Evolutionary conservation across 2,329 filamentous ascomycete genomes (phyloP), one percentile per base, ranked within the genome.

Genomic region (Aschersonia sp.): DNA sequence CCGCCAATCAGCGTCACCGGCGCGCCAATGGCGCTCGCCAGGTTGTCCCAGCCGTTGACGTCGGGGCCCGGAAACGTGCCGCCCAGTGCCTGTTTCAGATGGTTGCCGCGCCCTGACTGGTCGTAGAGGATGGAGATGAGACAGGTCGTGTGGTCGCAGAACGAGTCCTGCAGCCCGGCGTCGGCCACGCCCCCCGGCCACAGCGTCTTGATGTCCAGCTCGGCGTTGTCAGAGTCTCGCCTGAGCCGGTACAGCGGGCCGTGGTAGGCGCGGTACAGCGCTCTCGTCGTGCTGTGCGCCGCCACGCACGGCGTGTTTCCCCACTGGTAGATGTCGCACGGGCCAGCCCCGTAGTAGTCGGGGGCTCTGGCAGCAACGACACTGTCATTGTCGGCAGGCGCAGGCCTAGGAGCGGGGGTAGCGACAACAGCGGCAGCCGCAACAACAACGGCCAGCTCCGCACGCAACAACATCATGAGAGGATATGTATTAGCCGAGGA

Each of bases 71-170:
- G 61, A 54, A 75, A 79, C 32, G 66, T 75, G 1, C 78, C 79
- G 0, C 72, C 75, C 10, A 58, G 57, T 2, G 79, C 80, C 52
- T 77, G 77, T 0, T 72, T 79, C 4, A 83, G 74, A 54, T 83
- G 74, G 52, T 83, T 83, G 1, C 68, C 68, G 1, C 61, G 62
- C 47, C 78, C 78, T 10, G 79, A 80, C 60, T 83, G 80, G 58
- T 83, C 80, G 57, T 83, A 83, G 47, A 81, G 80, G 54, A 76
- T 68, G 1, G 71, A 72, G 57, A 83, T 82, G 30, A 80, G 63
- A 55, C 79, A 83, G 10, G 76, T 81, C 0, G 78, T 81, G 45
- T 64, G 60, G 8, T 67, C 59, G 54, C 79, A 83, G 61, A 83
- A 83, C 1, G 63, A 53, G 60, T 83, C 78, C 56, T 84, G 80